Evolutionary conservation across 768 basidiomycete genomes (phyloP).

Genomic region (Lactarius evosmus): DNA sequence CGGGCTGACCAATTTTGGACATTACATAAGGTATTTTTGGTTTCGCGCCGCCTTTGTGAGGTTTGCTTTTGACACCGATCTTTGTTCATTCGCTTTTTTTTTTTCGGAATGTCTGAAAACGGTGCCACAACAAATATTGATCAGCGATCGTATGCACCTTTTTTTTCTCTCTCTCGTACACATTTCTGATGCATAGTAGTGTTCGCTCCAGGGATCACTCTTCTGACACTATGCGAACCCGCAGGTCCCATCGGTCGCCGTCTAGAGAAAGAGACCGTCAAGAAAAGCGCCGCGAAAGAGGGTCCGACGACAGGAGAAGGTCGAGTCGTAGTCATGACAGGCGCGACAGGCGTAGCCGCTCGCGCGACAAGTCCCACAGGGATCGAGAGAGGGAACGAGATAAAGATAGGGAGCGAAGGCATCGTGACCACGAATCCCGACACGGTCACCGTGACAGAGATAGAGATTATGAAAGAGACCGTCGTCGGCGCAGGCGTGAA

Average conservation of each 20-base stretch:
- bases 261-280: slow-evolving; percentile 62
- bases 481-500: slow-evolving; percentile 61
- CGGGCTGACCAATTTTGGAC: not conserved
- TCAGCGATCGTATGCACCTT: slow-evolving; percentile 27
- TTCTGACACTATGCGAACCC: slow-evolving; percentile 70
- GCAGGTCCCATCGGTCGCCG: slow-evolving; percentile 66
- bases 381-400: slow-evolving; percentile 52
- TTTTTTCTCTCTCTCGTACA: not conserved
- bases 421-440: slow-evolving; percentile 50
- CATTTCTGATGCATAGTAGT: slow-evolving; percentile 18
- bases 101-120: slow-evolving; percentile 24
- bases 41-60: not conserved
- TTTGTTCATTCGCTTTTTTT: not conserved
- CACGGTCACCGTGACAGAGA: slow-evolving; percentile 52
- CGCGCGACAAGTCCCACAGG: slow-evolving; percentile 40
- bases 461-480: slow-evolving; percentile 50
- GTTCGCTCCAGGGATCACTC: slow-evolving; percentile 66
- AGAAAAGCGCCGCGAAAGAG: slow-evolving; percentile 53
- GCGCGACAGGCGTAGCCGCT: slow-evolving; percentile 41
- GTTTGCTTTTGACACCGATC: slow-evolving; percentile 18
- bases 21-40: slow-evolving; percentile 22
- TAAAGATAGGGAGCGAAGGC: slow-evolving; percentile 42
- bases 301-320: slow-evolving; percentile 54
- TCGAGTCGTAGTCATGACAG: slow-evolving; percentile 59
- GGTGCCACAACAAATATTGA: slow-evolving; percentile 23